Evolutionary conservation across 225 moss, liverwort and hornwort genomes (phyloP).

Genomic region (Thuidium tamariscinum): DNA sequence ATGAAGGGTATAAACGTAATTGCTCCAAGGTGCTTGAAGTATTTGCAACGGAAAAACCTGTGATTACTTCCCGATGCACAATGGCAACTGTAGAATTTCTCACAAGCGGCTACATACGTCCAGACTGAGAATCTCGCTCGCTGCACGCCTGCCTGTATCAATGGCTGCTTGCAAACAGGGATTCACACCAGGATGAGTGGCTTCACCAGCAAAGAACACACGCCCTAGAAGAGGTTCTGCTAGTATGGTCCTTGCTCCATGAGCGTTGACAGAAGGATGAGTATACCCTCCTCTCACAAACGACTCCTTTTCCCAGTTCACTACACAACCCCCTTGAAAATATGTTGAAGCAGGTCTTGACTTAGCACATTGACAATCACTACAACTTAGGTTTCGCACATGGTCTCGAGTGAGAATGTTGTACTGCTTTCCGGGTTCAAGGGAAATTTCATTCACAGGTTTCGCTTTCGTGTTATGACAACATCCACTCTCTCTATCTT

Average conservation of each 20-base stretch:
- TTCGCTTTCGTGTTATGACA: neutral
- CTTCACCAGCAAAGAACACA: constrained; percentile 87
- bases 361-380: neutral
- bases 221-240: constrained; percentile 48
- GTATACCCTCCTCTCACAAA: constrained; percentile 78
- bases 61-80: neutral
- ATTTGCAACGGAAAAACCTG: neutral
- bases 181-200: constrained; percentile 89
- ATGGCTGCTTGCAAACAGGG: constrained; percentile 87
- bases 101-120: constrained; percentile 19
- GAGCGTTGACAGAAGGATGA: constrained; percentile 61
- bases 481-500: neutral
- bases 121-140: constrained; percentile 36
- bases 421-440: neutral
- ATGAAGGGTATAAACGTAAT: too few species aligned
- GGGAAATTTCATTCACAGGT: neutral
- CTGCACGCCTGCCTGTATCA: constrained; percentile 73
- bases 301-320: constrained; percentile 60
- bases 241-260: constrained; percentile 50
- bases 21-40: neutral
- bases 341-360: constrained; percentile 49
- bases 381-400: neutral
- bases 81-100: neutral
- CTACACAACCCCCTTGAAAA: constrained; percentile 60
- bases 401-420: constrained; percentile 29